Evolutionary conservation across 2,329 filamentous ascomycete species (phyloP).

Genomic region (Chaetomium globosum): DNA sequence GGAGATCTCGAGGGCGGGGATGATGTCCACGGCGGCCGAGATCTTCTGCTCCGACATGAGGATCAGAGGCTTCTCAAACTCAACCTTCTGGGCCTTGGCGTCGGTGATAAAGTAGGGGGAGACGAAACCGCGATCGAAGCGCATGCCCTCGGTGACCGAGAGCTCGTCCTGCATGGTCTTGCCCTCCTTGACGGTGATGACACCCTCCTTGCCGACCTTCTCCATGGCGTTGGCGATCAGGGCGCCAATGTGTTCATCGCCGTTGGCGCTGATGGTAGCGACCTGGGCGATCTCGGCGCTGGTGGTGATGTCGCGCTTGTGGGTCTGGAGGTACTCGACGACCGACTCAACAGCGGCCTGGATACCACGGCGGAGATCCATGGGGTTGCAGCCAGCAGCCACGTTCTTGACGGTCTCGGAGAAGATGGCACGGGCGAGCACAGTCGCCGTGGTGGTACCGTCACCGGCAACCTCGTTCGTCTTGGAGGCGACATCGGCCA

Average conservation of each 20-base stretch:
- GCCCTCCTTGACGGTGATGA: slow-evolving; percentile 99
- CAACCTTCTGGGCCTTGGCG: slow-evolving; percentile 96
- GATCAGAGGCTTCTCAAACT: slow-evolving; percentile 99
- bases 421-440: slow-evolving; percentile 97
- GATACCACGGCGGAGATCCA: slow-evolving; percentile 96
- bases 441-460: slow-evolving; percentile 96
- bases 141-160: slow-evolving; percentile 99
- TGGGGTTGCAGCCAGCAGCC: slow-evolving; percentile 97
- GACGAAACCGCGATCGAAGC: slow-evolving; percentile 98
- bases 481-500: slow-evolving; percentile 98
- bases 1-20: slow-evolving; percentile 94
- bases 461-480: slow-evolving; percentile 99
- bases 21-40: slow-evolving; percentile 97
- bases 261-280: slow-evolving; percentile 96
- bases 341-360: slow-evolving; percentile 95
- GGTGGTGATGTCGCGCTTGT: slow-evolving; percentile 98
- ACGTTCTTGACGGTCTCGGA: slow-evolving; percentile 99
- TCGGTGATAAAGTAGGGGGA: slow-evolving; percentile 99
- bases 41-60: slow-evolving; percentile 99
- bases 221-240: slow-evolving; percentile 99
- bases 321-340: slow-evolving; percentile 88
- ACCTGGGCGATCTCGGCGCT: slow-evolving; percentile 97
- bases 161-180: slow-evolving; percentile 98
- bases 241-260: slow-evolving; percentile 90
- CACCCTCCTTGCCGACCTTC: slow-evolving; percentile 99